These are phyloP conservation scores for Tilletia caries DNA, from an alignment of 1,284 basidiomycete species.

Conservation along the genomic window DNA sequence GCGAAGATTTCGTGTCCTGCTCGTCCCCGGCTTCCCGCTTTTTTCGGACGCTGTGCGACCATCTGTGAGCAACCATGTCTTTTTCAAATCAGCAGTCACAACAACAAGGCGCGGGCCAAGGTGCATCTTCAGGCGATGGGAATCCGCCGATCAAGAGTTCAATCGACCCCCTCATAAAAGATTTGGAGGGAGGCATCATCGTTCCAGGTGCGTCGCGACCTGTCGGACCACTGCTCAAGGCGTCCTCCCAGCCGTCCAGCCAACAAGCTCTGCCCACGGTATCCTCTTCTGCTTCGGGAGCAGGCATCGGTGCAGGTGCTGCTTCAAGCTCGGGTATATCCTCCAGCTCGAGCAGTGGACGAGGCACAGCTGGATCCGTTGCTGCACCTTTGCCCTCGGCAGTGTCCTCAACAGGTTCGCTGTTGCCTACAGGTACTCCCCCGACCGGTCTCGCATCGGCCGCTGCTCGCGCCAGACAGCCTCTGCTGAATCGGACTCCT, in stretches of 20 bases:
- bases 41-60: no score
- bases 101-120: background rate
- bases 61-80: no score
- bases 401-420: background rate
- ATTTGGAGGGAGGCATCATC: conserved; percentile 35
- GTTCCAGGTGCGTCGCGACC: conserved; percentile 27
- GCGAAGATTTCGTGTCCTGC: no score
- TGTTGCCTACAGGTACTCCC: no score
- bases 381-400: background rate
- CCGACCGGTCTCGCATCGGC: conserved; percentile 5
- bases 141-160: no score
- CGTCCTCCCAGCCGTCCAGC: conserved; percentile 21
- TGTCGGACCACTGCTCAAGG: conserved; percentile 23
- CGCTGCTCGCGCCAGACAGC: conserved; percentile 16
- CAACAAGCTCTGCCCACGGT: background rate
- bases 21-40: no score
- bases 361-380: no score
- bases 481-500: conserved; percentile 10
- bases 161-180: conserved; percentile 12
- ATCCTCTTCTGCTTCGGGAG: conserved; percentile 11
- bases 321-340: background rate
- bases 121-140: no score
- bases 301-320: conserved; percentile 11
- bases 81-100: no score
- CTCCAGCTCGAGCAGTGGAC: no score